Conservation (phyloP, 139 green algal genomes). For the Diplosphaera chodatii region DNA sequence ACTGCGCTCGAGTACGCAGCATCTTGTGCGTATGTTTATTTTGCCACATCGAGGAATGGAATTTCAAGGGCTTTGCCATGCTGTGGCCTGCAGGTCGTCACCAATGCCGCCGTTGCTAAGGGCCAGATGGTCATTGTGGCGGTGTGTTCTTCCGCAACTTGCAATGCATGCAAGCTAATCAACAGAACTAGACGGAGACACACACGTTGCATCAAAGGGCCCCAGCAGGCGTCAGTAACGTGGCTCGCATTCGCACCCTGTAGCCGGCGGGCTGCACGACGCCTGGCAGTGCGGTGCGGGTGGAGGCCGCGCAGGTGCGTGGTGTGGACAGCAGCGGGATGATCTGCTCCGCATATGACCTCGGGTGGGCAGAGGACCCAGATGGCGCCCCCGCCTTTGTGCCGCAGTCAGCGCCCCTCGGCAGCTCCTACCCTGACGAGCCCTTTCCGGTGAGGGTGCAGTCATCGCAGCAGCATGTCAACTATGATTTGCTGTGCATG, state of each 20-base stretch:
- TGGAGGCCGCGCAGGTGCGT: constrained; percentile 55
- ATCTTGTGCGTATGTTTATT: too few relatives aligned
- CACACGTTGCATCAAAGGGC: too few relatives aligned
- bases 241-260: too few relatives aligned
- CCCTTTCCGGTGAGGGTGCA: constrained; percentile 37
- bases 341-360: constrained; percentile 72
- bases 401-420: constrained; percentile 36
- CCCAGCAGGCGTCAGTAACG: too few relatives aligned
- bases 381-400: constrained; percentile 39
- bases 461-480: too few relatives aligned
- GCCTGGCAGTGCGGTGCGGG: constrained; percentile 40
- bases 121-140: constrained; percentile 70
- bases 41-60: too few relatives aligned
- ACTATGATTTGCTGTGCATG: too few relatives aligned
- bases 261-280: constrained; percentile 54
- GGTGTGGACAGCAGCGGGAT: constrained; percentile 73
- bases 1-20: too few relatives aligned
- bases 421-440: constrained; percentile 32
- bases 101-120: constrained; percentile 49
- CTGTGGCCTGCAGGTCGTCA: constrained; percentile 48
- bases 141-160: too few relatives aligned
- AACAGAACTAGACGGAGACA: too few relatives aligned
- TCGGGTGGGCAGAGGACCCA: constrained; percentile 55
- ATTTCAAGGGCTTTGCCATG: too few relatives aligned
- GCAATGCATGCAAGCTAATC: too few relatives aligned